phyloP scores from a whole-genome alignment of 176 grass and related monocot genomes.

The Aechmea fasciata region DNA sequence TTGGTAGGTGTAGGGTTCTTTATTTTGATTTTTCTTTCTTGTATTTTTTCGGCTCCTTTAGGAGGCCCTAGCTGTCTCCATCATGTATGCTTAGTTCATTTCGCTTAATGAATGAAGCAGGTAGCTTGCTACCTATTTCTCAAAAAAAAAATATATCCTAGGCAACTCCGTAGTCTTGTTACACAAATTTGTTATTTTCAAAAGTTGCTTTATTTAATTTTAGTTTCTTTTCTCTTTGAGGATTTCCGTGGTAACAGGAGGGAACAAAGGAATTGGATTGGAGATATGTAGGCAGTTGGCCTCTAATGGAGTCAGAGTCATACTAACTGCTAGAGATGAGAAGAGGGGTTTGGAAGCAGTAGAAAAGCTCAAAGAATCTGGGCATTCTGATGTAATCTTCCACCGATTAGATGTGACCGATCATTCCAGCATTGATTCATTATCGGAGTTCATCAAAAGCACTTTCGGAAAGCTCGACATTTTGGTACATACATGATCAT shows the following conservation, averaged over 20 bases:
- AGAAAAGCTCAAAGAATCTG: constrained; percentile 8
- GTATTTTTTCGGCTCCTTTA: too few relatives aligned
- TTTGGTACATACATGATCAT: constrained; percentile 24
- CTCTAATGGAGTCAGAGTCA: constrained; percentile 15
- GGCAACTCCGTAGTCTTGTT: too few relatives aligned
- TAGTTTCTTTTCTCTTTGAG: neutral
- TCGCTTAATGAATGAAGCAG: too few relatives aligned
- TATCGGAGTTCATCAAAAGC: constrained; percentile 24
- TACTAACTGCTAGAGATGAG: constrained; percentile 27
- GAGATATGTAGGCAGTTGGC: constrained; percentile 39
- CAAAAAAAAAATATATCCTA: too few relatives aligned
- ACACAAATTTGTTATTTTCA: too few relatives aligned
- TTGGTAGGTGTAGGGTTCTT: too few relatives aligned
- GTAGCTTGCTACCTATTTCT: too few relatives aligned
- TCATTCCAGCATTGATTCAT: constrained; percentile 20
- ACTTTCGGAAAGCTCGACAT: constrained; percentile 64
- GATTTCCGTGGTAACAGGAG: constrained; percentile 31
- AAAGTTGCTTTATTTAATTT: too few relatives aligned
- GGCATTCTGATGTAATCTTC: constrained; percentile 39
- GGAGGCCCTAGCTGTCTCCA: too few relatives aligned
- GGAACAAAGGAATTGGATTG: constrained; percentile 27
- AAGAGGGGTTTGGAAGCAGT: constrained; percentile 6
- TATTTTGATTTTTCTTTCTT: too few relatives aligned
- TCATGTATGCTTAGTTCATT: too few relatives aligned
- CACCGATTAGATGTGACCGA: constrained; percentile 54